These are phyloP conservation scores for Dendrobium catenatum DNA, from an alignment of 106 monocot genomes.

Conservation along the genomic window DNA sequence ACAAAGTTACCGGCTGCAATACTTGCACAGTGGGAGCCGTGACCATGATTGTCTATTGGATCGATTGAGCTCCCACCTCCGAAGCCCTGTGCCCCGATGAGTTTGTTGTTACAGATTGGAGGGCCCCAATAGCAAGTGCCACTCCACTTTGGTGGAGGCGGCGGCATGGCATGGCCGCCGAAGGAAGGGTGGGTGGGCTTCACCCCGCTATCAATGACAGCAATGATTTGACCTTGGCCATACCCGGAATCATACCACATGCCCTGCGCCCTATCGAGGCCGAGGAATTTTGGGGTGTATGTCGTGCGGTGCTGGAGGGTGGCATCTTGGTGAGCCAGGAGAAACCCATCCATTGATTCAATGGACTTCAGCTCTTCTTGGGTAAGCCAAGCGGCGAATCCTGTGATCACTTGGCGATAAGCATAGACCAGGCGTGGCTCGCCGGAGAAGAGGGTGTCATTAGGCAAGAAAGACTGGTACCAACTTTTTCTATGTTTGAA, in stretches of 20 bases:
- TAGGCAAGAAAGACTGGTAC: background rate
- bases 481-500: slow-evolving; percentile 2
- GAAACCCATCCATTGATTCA: slow-evolving; percentile 14
- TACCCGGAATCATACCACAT: background rate
- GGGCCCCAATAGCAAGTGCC: slow-evolving; percentile 34
- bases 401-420: slow-evolving; percentile 16
- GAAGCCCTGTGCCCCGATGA: slow-evolving; percentile 30
- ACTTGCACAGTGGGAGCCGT: slow-evolving; percentile 4
- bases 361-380: background rate
- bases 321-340: slow-evolving; percentile 8
- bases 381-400: slow-evolving; percentile 12
- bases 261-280: background rate
- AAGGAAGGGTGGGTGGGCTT: slow-evolving; percentile 27
- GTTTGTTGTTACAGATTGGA: slow-evolving; percentile 44
- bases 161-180: slow-evolving; percentile 9
- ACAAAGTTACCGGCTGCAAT: slow-evolving; percentile 10
- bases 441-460: background rate
- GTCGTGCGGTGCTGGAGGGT: slow-evolving; percentile 14
- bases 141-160: slow-evolving; percentile 35
- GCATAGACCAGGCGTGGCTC: slow-evolving; percentile 15
- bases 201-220: slow-evolving; percentile 29
- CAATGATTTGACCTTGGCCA: slow-evolving; percentile 10
- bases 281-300: slow-evolving; percentile 23
- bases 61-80: background rate
- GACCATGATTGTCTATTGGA: background rate